Conservation (phyloP, 176 grass and related monocot species). For the Ananas comosus region DNA sequence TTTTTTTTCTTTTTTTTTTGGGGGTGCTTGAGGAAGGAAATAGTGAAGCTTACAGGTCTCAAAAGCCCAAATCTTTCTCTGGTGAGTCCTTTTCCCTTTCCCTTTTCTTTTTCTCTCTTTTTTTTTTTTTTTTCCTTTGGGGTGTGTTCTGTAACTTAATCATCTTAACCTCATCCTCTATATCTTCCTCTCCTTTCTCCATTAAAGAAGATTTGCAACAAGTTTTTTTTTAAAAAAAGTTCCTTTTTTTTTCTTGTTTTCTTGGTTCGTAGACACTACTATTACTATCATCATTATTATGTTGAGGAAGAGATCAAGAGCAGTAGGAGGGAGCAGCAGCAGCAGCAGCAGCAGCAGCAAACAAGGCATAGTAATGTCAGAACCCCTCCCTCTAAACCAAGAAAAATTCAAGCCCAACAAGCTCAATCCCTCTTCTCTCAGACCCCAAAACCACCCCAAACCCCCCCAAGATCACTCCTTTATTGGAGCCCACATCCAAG, state of each 20-base stretch:
- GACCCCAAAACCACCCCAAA: conserved; percentile 1
- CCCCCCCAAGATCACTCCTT: not conserved
- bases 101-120: not conserved
- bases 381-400: conserved; percentile 1
- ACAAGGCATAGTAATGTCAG: not conserved
- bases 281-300: not conserved
- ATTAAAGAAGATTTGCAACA: no score
- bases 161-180: no score
- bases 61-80: no score
- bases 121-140: no score
- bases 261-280: not conserved
- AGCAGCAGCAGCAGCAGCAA: conserved; percentile 3
- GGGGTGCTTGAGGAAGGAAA: no score
- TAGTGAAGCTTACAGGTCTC: no score
- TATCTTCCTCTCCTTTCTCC: no score
- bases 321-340: not conserved
- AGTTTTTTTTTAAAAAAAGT: no score
- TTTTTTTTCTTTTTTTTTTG: no score
- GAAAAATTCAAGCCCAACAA: not conserved
- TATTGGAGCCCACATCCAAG: not conserved
- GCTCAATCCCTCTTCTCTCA: conserved; percentile 2
- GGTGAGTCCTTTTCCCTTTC: not conserved
- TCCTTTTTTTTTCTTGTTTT: not conserved
- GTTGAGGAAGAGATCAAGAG: conserved; percentile 17
- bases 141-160: no score